A percentile compares a stretch with the other conserved stretches of the same genome.
phyloP scores from a whole-genome alignment of 345 rosid species.

The Citrus maxima region DNA sequence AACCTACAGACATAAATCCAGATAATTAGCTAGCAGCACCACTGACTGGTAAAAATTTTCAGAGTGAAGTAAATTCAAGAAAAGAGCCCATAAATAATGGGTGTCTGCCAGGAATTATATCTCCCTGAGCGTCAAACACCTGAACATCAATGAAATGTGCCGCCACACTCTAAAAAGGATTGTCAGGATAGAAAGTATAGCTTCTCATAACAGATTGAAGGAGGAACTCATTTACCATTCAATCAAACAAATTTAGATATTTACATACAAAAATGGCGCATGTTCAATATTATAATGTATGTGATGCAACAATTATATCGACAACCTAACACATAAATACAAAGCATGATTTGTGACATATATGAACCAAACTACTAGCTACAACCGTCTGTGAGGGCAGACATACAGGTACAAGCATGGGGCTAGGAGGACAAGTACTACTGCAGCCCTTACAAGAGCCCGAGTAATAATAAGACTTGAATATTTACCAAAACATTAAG shows the following conservation, averaged over 20 bases:
- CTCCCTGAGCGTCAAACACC: neutral
- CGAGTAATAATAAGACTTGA: no score
- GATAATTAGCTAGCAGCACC: neutral
- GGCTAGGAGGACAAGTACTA: neutral
- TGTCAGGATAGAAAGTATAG: neutral
- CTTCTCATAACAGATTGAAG: neutral
- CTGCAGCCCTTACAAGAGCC: no score
- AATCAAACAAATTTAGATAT: neutral
- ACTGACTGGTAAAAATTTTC: neutral
- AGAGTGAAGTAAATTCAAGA: neutral
- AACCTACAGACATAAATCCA: constrained; percentile 43
- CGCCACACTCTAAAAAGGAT: neutral
- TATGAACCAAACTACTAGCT: neutral
- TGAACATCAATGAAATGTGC: neutral
- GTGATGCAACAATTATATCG: neutral
- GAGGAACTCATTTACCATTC: neutral
- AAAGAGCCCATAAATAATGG: neutral
- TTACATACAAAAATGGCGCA: neutral
- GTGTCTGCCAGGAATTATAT: neutral
- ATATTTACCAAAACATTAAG: no score
- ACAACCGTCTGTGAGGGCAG: neutral
- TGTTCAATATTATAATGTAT: neutral
- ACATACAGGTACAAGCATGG: neutral
- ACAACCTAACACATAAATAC: neutral
- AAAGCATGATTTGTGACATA: neutral